Percentiles rank a stretch among this genome's conserved stretches.
Evolutionary conservation across 2,329 filamentous ascomycete genomes (phyloP).

Genomic region (Ascocoryne sarcoides): DNA sequence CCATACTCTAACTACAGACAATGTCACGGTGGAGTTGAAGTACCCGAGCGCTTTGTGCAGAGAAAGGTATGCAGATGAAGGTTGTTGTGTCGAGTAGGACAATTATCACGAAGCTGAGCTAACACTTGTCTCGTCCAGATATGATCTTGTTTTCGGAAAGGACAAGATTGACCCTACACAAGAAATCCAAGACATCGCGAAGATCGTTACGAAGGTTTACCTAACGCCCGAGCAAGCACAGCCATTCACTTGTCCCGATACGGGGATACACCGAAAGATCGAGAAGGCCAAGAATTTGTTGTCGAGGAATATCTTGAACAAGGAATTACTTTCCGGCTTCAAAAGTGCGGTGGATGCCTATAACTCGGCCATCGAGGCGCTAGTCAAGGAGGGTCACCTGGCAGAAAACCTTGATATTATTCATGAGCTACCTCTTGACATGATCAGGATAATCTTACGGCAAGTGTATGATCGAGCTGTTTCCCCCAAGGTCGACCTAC

Average conservation of each 20-base stretch:
- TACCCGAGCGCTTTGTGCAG: constrained; percentile 69
- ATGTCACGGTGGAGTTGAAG: constrained; percentile 60
- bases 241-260: constrained; percentile 61
- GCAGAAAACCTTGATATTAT: constrained; percentile 60
- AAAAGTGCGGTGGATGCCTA: constrained; percentile 65
- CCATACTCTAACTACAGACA: constrained; percentile 38
- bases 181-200: constrained; percentile 63
- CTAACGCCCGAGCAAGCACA: constrained; percentile 60
- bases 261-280: constrained; percentile 67
- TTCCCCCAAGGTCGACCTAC: constrained; percentile 74
- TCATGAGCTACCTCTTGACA: constrained; percentile 59
- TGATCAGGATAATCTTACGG: constrained; percentile 72
- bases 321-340: constrained; percentile 59
- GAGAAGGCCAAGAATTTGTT: constrained; percentile 48
- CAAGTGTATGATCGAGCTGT: constrained; percentile 92
- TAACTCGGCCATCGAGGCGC: constrained; percentile 58
- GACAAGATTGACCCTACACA: constrained; percentile 71
- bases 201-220: constrained; percentile 66
- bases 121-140: constrained; percentile 34
- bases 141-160: constrained; percentile 68
- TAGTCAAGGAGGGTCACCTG: constrained; percentile 64
- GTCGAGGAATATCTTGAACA: constrained; percentile 42
- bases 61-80: constrained; percentile 59
- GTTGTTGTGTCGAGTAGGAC: too few species aligned
- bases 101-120: too few species aligned